Evolutionary conservation across 1,284 basidiomycete genomes (phyloP), one percentile per base, ranked within the genome.

Genomic region (Trametes polyzona): DNA sequence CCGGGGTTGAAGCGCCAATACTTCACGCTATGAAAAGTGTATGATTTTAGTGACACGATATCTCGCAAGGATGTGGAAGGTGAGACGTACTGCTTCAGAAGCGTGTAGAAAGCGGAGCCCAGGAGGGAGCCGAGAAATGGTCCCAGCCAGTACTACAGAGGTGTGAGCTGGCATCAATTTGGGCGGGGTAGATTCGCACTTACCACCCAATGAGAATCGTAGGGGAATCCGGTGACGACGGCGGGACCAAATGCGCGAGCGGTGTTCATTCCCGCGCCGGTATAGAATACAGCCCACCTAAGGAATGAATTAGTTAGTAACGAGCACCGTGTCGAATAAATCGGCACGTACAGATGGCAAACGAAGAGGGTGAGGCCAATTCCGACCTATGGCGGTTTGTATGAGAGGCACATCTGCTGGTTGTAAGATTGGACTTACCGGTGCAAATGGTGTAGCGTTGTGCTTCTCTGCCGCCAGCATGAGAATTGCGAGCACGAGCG

Each of bases 211-310:
- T 90, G 88, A 19, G 77, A 70, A 19, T 71, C 61, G 32, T 72
- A 66, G 1, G 75, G 71, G 67, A 90, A 92, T 7, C 82, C 81
- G 1, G 81, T 77, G 36, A 92, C 77, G 14, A 84, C 85, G 3
- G 88, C 86, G 0, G 90, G 90, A 0, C 89, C 90, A 68, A 92
- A 91, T 0, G 88, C 75, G 61, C 90, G 81, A 12, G 90, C 90
- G 1, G 87, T 86, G 68, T 92, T 92, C 80, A 84, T 82, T 14
- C 76, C 77, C 11, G 80, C 83, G 5, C 85, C 83, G 0, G 83
- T 86, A 64, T 81, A 87, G 58, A 74, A 78, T 2, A 83, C 77
- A 0, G 81, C 78, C 61, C 71, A 74, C 21, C 70, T 71, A 36
- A 4, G 23, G n/a, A 12, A 7, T 14, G n/a, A 4, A 23, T 32